Evolutionary conservation across 2,329 filamentous ascomycete genomes (phyloP), one percentile per base, ranked within the genome.

Genomic region (Phyllosticta citribraziliensis): DNA sequence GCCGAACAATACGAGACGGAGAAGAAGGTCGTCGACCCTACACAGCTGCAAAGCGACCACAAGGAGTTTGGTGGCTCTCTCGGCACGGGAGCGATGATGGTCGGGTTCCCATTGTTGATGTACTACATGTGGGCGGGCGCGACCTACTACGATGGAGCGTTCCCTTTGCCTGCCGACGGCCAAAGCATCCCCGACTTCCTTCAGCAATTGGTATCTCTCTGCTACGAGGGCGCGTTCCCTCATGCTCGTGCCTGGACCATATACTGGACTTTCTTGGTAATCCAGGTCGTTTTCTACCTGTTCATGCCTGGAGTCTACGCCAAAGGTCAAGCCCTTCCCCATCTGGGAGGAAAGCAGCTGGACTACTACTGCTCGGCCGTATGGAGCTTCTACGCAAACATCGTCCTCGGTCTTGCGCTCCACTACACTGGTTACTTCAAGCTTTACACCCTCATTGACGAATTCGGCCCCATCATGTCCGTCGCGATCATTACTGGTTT

Each of bases 81-180:
- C n/a, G 93, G 94, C 60, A 88, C 92, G 52, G 76, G 83, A 17
- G 79, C 83, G 66, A 91, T 97, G 84, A 97, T 97, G 91, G 82
- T 91, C 64, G 85, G 88, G 54, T 99, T 97, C 76, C 94, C 94
- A n/a, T 64, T 87, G 47, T 82, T 99, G 68, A 97, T 97, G 93
- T 97, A 90, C 83, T 97, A 97, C 78, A 96, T 99, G 92, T 97
- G 92, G 92, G 87, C 96, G 74, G 94, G 94, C 57, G 89, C 93
- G 35, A 92, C 87, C 56, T 96, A 93, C 78, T 99, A 97, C 77
- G 80, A 91, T 71, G 93, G 93, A 67, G 86, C 88, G 65, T 80
- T 95, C 57, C 94, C 94, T 17, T 76, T 78, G 52, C 88, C 85
- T 1, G 76, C 77, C 2, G 72, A 83, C 52, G 88, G 83, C 52